Evolutionary conservation across 108 stramenopile species (phyloP).

Genomic region (Cyclotella cryptica): DNA sequence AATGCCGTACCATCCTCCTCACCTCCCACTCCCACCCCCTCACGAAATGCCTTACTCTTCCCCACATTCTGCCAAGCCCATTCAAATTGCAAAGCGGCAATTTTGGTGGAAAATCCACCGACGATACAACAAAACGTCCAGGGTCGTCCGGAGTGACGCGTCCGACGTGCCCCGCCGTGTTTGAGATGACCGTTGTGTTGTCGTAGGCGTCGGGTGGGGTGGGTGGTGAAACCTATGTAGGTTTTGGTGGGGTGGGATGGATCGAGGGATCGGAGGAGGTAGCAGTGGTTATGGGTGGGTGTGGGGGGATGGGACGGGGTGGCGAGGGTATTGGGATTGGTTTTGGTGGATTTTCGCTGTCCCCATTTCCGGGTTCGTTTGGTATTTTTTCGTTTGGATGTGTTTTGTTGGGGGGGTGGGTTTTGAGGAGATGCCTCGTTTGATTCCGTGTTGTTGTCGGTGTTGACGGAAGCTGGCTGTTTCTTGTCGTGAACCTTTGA

Average conservation of each 20-base stretch:
- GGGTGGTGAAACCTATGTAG: slow-evolving; percentile 58
- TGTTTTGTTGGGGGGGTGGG: not conserved
- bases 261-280: slow-evolving; percentile 62
- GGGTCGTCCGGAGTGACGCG: slow-evolving; percentile 69
- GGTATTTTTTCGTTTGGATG: not conserved
- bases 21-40: slow-evolving; percentile 60
- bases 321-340: not conserved
- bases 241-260: slow-evolving; percentile 54
- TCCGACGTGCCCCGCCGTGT: slow-evolving; percentile 70
- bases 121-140: slow-evolving; percentile 71
- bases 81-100: slow-evolving; percentile 79
- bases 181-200: slow-evolving; percentile 84
- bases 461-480: not conserved
- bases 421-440: not conserved
- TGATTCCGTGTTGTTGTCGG: not conserved
- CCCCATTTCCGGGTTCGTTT: not conserved
- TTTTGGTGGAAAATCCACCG: slow-evolving; percentile 69
- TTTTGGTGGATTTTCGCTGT: not conserved
- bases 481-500: not conserved
- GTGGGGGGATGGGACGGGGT: not conserved
- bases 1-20: slow-evolving; percentile 49
- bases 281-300: slow-evolving; percentile 47
- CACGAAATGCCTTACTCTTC: slow-evolving; percentile 60
- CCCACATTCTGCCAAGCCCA: slow-evolving; percentile 85
- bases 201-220: slow-evolving; percentile 68